Percentiles rank a stretch among this genome's conserved stretches.
phyloP scores from a whole-genome alignment of 371 early-diverging fungal genomes.

The Syncephalastrum monosporum region DNA sequence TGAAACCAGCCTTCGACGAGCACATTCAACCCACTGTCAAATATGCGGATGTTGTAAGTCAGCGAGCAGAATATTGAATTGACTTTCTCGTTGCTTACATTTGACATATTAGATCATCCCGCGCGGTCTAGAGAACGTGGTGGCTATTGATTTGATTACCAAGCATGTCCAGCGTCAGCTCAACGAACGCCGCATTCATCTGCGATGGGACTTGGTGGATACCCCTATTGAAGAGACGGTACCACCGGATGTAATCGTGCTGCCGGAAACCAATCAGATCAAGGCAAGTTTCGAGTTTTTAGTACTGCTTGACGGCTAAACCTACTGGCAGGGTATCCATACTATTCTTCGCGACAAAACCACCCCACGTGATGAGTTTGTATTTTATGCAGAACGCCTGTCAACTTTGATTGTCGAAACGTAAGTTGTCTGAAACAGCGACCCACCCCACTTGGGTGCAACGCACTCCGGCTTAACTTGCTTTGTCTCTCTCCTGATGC shows the following conservation, averaged over 20 bases:
- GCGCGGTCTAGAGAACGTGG: conserved; percentile 84
- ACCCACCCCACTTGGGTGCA: not conserved
- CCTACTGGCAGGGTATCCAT: conserved; percentile 62
- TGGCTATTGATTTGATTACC: conserved; percentile 89
- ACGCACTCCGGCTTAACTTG: not conserved
- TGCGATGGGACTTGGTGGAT: conserved; percentile 65
- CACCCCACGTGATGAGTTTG: conserved; percentile 84
- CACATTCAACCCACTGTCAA: conserved; percentile 87
- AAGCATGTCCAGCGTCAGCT: conserved; percentile 85
- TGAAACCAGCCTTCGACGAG: conserved; percentile 90
- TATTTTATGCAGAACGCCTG: conserved; percentile 87
- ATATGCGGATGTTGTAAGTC: conserved; percentile 78
- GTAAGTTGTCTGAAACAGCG: conserved; percentile 25
- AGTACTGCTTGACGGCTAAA: not conserved
- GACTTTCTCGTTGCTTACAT: not conserved
- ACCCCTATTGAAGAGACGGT: conserved; percentile 39
- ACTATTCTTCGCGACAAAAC: conserved; percentile 78
- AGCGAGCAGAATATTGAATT: not conserved
- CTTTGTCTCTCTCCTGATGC: conserved; percentile 1
- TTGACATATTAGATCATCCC: conserved; percentile 70
- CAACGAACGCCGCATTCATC: conserved; percentile 64
- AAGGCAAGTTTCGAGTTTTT: conserved; percentile 25
- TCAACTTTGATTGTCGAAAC: conserved; percentile 82
- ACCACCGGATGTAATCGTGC: conserved; percentile 54
- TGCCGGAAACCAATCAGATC: conserved; percentile 69